Base-by-base conservation (phyloP, 139 green algal species). In the Coccomyxa sp. region DNA sequence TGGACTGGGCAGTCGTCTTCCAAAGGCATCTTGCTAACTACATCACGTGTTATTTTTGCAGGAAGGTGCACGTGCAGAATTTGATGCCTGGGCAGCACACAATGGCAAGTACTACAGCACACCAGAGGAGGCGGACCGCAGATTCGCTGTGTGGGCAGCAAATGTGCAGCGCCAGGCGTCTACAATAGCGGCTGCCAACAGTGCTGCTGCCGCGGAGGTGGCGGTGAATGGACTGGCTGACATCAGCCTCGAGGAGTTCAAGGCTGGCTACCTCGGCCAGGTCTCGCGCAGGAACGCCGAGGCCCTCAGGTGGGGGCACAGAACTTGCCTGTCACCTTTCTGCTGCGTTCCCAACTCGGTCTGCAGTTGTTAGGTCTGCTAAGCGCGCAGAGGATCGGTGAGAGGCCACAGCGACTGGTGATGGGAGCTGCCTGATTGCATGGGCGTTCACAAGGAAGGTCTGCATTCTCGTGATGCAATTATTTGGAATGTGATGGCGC, bases 241-340 rank as follows among this genome's bases (percentile, higher is more conserved):
- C 85, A 80, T 96, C 28, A 96, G 88, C 0, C 91, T 90, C 74
- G 91, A 97, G 38, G 94, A 98, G 88, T 98, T 96, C 82, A 60
- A 79, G 10, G 21, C 23, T 7, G 85, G 38, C 1, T 82, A 85
- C n/a, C 80, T 95, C 51, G 92, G 91, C 25, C 86, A 91, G 51
- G 82, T 83, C 7, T 67, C 79, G 10, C 60, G 68, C 21, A 68
- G 78, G 32, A 13, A 25, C 79, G 78, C 76, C 14, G 18, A 67
- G 58, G n/a, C 12, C 57, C 81, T 80, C 12, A 75, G 57, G 81
- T 84, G 80, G 15, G n/a, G 66, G 17, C 13, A 1, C 12, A 45
- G 71, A 25, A 30, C 71, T 1, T 30, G 71, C n/a, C 21, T 31
- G 1, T 25, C 27, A 31, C 14, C 23, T 71, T 27, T 21, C 15